These are phyloP conservation scores for Stromatinia cepivora DNA, from an alignment of 2,329 filamentous ascomycete genomes.

Conservation along the genomic window DNA sequence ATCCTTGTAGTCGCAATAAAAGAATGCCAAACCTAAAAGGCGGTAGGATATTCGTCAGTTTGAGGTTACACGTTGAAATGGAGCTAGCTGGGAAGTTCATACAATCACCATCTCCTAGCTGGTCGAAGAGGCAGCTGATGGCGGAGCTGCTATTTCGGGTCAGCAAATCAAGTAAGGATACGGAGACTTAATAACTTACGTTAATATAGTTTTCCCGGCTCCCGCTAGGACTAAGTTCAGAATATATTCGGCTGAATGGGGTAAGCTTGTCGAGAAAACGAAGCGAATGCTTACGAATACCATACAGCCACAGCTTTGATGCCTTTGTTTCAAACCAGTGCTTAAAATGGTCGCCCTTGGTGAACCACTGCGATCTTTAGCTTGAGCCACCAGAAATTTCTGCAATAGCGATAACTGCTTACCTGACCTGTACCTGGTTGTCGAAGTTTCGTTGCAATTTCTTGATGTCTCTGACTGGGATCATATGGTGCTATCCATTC, in stretches of 20 bases:
- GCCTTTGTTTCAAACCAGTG: background rate
- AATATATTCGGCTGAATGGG: background rate
- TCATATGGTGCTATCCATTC: background rate
- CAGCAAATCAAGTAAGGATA: background rate
- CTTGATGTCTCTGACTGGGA: background rate
- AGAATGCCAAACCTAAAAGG: background rate
- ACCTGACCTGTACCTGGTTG: background rate
- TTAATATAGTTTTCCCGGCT: background rate
- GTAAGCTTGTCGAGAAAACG: background rate
- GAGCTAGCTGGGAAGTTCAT: background rate
- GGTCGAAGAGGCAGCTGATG: background rate
- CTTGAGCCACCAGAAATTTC: background rate
- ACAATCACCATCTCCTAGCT: background rate
- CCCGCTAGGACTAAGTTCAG: background rate
- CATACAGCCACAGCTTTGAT: slow-evolving; percentile 2
- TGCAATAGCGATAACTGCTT: background rate
- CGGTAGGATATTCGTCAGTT: background rate
- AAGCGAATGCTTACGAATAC: background rate
- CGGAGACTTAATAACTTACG: background rate
- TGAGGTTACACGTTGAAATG: no score
- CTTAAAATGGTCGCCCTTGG: background rate
- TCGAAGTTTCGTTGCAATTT: background rate
- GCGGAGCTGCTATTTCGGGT: background rate
- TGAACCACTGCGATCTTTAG: background rate
- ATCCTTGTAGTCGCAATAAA: slow-evolving; percentile 17